Percentiles rank a stretch among this genome's conserved stretches.
Conservation (phyloP, 225 moss, liverwort and hornwort genomes). For the Sphagnum contortum region DNA sequence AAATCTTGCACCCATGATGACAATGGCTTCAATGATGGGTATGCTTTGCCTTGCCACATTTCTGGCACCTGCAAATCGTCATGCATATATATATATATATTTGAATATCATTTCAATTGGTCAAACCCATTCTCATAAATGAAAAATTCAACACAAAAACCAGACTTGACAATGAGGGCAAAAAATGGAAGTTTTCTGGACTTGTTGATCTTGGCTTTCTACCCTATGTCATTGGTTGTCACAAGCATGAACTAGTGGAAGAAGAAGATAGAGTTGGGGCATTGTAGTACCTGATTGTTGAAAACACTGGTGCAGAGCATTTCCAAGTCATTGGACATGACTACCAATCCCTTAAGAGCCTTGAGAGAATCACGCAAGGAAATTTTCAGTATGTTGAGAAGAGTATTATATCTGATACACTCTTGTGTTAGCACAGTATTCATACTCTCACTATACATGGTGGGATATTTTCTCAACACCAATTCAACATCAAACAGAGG, state of each 20-base stretch:
- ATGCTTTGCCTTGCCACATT: conserved; percentile 90
- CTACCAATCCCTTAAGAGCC: conserved; percentile 74
- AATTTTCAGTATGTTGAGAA: conserved; percentile 49
- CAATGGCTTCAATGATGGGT: conserved; percentile 76
- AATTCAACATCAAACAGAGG: conserved; percentile 46
- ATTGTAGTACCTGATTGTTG: conserved; percentile 43
- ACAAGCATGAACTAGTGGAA: no score
- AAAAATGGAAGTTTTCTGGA: no score
- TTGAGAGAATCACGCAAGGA: conserved; percentile 71
- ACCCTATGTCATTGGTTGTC: no score
- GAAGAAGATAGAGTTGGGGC: neutral
- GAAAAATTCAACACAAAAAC: no score
- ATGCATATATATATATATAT: no score
- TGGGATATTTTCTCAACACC: conserved; percentile 60
- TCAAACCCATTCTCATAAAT: neutral
- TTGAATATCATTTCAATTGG: neutral
- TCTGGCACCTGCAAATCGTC: conserved; percentile 52
- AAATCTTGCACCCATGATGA: conserved; percentile 75
- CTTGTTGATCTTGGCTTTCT: no score
- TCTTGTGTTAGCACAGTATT: conserved; percentile 80
- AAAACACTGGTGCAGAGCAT: conserved; percentile 67
- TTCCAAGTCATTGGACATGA: conserved; percentile 91
- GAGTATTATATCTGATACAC: conserved; percentile 76
- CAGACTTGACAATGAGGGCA: no score
- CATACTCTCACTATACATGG: conserved; percentile 94